Base-by-base conservation (phyloP, 106 monocot genomes). In the Narthecium ossifragum region DNA sequence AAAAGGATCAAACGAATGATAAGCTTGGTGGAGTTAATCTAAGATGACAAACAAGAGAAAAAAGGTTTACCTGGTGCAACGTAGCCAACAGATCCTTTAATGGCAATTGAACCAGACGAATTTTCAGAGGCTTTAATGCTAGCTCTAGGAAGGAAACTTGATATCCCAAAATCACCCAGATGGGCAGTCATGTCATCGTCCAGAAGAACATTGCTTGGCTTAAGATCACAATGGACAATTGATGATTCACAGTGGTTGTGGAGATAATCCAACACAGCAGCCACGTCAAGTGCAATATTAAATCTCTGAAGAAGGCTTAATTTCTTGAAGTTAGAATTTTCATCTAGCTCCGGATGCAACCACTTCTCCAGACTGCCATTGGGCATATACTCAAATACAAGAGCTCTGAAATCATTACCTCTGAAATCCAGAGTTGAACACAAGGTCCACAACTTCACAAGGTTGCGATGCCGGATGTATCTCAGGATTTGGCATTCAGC, bases 181-280 rank as follows among this genome's bases (percentile, higher is more conserved):
- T 9, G 52, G 13, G 64, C 64, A 14, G 5, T 53, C 64, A 64
- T 64, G 2, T 64, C 27, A 21, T 17, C 47, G 23, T 62, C 32
- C 8, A 62, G 47, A 23, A 62, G 62, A 48, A 62, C 27, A 30
- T 70, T 70, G 40, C 60, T 61, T 2, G 69, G 69, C 69, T 70
- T 70, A 20, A 70, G 51, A 70, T 72, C 72, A 28, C 64, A 64
- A 15, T 72, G 72, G 20, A 72, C 48, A 29, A 72, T 38, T 13
- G 63, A 15, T 2, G 49, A 23, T 17, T 57, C 48, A 3, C 31
- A 45, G 7, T 32, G 8, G 32, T 41, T 25, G 48, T 72, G 72
- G 22, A 72, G 64, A 29, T 72, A 72, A 20, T 72, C 63, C 28
- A 72, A 8, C n/a, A 57, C 63, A 34, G 56, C 56, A 14, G 64